Conservation (phyloP, 192 early-diverging fungal species). For the Coemansia sp. region DNA sequence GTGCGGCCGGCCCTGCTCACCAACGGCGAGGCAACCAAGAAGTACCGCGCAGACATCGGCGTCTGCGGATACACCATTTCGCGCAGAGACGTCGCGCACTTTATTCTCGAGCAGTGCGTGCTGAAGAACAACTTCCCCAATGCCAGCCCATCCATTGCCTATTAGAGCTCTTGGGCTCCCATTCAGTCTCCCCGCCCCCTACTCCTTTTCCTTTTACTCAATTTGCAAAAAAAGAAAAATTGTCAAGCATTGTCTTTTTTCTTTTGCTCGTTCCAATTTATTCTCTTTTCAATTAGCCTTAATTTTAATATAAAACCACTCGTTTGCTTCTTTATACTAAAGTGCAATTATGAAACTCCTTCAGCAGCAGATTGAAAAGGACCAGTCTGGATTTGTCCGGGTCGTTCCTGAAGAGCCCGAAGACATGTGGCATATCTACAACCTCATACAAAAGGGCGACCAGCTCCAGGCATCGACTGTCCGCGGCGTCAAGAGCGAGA, state of each 20-base stretch:
- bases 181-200: not conserved
- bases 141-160: slow-evolving; percentile 24
- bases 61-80: slow-evolving; percentile 52
- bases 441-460: slow-evolving; percentile 82
- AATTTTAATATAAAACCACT: too few relatives aligned
- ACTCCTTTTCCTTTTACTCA: slow-evolving; percentile 11
- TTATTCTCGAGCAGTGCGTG: slow-evolving; percentile 48
- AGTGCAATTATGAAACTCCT: slow-evolving; percentile 75
- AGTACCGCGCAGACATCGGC: slow-evolving; percentile 30
- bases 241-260: not conserved
- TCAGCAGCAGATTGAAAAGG: slow-evolving; percentile 68
- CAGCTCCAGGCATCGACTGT: slow-evolving; percentile 82
- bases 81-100: slow-evolving; percentile 50
- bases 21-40: slow-evolving; percentile 26
- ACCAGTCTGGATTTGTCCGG: slow-evolving; percentile 76
- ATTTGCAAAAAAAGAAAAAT: too few relatives aligned
- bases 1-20: slow-evolving; percentile 52
- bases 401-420: slow-evolving; percentile 87
- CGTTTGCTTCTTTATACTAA: too few relatives aligned
- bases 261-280: not conserved
- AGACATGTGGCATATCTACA: slow-evolving; percentile 98
- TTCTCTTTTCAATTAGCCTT: slow-evolving; percentile 3
- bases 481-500: slow-evolving; percentile 85
- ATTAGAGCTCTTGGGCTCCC: slow-evolving; percentile 9
- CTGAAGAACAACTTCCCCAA: slow-evolving; percentile 31